Base-by-base conservation (phyloP, 495 filamentous ascomycete genomes). In the Hypoxylon fuscum region DNA sequence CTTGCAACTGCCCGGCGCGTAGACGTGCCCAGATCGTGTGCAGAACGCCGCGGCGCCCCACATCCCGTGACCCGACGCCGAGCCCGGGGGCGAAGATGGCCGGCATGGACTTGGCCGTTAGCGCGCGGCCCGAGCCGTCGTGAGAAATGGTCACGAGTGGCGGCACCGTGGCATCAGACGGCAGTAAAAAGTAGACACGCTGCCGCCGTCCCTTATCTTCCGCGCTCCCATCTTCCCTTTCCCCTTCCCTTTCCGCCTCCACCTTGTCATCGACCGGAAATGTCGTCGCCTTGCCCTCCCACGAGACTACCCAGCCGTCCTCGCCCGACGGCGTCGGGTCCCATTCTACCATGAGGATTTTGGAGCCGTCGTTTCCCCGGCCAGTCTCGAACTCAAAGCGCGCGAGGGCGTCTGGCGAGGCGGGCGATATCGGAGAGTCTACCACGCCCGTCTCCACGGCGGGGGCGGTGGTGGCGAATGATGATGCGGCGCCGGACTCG, bases 341-440 rank as follows among this genome's bases (percentile, higher is more conserved):
- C 90, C 90, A 93, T 60, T 93, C 89, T 9, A 93, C 83, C 89
- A 93, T 91, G 43, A 93, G 70, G 42, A 96, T 87, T 76, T 94
- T 94, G 25, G 89, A 92, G 7, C 90, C 91, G 32, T 93, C 90
- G 63, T 90, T 90, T 1, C 82, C 88, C 62, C 85, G 85, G 37
- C 88, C 89, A 3, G 87, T 79, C 71, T 93, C 89, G 65, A 93
- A 92, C 69, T 94, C 91, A 74, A 93, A 96, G 17, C 91, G 87
- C n/a, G 90, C 90, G 11, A 92, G 77, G 42, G 63, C 53, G 34
- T 66, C 50, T 8, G 69, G 59, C 9, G 77, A 78, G 15, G 76
- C 74, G 1, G 76, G 76, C 20, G 76, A 76, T 18, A 70, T 70
- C 6, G 76, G 73, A 20, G 78, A 78, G 42, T 76, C 77, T 29